Percentiles rank a stretch among this genome's conserved stretches.
These are phyloP conservation scores for Skeletonema marinoi DNA, from an alignment of 108 stramenopile species.

Conservation along the genomic window DNA sequence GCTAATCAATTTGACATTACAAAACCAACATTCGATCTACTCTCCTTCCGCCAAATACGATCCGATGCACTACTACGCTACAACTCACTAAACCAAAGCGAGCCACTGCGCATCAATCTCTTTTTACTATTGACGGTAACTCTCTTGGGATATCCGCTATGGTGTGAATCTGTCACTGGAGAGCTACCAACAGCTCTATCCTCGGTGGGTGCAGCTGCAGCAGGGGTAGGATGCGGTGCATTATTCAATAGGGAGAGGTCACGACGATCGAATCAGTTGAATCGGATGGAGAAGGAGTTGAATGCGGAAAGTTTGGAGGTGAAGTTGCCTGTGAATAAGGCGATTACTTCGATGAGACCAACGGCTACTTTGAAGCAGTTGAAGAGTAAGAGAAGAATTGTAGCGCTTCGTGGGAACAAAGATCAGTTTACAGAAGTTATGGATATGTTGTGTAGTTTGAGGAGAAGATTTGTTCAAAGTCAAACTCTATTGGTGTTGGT, in stretches of 20 bases:
- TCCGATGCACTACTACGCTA: conserved; percentile 78
- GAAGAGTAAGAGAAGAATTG: conserved; percentile 46
- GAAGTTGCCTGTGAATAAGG: conserved; percentile 56
- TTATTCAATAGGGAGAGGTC: conserved; percentile 69
- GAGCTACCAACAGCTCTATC: conserved; percentile 35
- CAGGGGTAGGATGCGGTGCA: conserved; percentile 39
- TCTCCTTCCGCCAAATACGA: conserved; percentile 68
- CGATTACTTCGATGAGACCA: conserved; percentile 22
- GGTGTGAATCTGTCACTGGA: conserved; percentile 58
- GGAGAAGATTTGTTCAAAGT: conserved; percentile 64
- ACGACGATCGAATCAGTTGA: conserved; percentile 66
- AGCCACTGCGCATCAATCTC: conserved; percentile 79
- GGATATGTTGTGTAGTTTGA: conserved; percentile 39
- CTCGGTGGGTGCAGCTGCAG: conserved; percentile 16
- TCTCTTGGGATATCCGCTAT: conserved; percentile 53
- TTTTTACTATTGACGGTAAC: conserved; percentile 51
- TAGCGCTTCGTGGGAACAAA: conserved; percentile 63
- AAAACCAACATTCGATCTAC: conserved; percentile 76
- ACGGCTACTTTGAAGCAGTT: conserved; percentile 22
- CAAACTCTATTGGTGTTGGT: conserved; percentile 59
- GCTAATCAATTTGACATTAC: conserved; percentile 70
- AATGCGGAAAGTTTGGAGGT: conserved; percentile 61
- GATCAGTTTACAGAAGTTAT: conserved; percentile 46
- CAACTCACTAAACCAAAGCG: conserved; percentile 77
- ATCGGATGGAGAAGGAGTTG: conserved; percentile 80